phyloP scores from a whole-genome alignment of 805 yeast genomes.

The Yamadazyma olivae region DNA sequence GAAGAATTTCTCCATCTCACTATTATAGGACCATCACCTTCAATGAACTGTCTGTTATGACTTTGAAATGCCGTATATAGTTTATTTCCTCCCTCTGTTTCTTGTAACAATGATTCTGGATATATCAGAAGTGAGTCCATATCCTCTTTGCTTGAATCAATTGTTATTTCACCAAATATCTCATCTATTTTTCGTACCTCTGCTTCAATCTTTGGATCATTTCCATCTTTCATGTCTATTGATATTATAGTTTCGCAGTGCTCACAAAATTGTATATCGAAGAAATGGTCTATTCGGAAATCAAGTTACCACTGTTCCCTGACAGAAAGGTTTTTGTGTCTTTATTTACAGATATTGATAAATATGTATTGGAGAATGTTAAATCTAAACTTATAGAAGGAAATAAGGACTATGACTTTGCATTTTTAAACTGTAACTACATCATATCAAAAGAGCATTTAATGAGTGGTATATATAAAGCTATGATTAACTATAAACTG shows the following conservation, averaged over 20 bases:
- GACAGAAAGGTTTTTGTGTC: constrained; percentile 30
- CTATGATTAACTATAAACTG: constrained; percentile 48
- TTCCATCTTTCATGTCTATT: background rate
- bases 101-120: constrained; percentile 35
- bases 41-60: constrained; percentile 30
- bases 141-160: constrained; percentile 3
- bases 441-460: constrained; percentile 63
- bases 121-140: constrained; percentile 12
- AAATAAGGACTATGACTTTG: constrained; percentile 51
- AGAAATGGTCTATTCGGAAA: no score
- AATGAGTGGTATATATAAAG: constrained; percentile 56
- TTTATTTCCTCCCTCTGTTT: constrained; percentile 24
- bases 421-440: constrained; percentile 60
- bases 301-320: constrained; percentile 45
- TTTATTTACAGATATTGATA: constrained; percentile 45
- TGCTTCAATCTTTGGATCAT: background rate
- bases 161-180: constrained; percentile 10
- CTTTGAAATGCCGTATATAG: constrained; percentile 33
- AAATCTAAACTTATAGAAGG: constrained; percentile 43
- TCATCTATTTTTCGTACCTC: constrained; percentile 8
- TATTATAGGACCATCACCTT: constrained; percentile 10
- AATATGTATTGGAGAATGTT: constrained; percentile 35
- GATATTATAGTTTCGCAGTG: background rate
- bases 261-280: no score
- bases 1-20: constrained; percentile 31